phyloP scores from a whole-genome alignment of 2,329 filamentous ascomycete genomes.

The Penicillium sp. region DNA sequence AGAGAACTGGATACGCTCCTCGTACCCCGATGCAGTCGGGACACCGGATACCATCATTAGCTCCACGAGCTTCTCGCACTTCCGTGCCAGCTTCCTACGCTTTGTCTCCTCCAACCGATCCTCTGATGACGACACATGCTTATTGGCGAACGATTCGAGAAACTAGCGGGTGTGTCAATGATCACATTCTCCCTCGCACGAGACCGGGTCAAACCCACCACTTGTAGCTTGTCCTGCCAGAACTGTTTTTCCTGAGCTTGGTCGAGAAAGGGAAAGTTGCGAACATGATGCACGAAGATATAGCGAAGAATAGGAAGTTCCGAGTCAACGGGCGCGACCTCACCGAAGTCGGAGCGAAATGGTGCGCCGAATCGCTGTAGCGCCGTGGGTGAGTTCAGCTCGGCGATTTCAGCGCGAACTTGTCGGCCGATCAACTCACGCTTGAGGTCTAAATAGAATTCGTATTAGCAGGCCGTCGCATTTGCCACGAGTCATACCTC shows the following conservation, averaged over 20 bases:
- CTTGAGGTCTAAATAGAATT: conserved; percentile 70
- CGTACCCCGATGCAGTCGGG: conserved; percentile 91
- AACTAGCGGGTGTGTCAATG: conserved; percentile 58
- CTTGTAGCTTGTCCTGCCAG: conserved; percentile 97
- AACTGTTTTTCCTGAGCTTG: conserved; percentile 98
- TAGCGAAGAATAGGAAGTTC: conserved; percentile 91
- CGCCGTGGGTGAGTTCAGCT: conserved; percentile 92
- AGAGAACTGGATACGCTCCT: conserved; percentile 93
- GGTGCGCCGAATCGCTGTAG: conserved; percentile 93
- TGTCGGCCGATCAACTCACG: conserved; percentile 89
- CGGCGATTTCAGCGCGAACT: conserved; percentile 83
- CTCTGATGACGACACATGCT: conserved; percentile 95
- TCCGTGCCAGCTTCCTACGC: conserved; percentile 82
- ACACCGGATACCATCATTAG: conserved; percentile 99
- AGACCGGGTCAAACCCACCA: conserved; percentile 57
- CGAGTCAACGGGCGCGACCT: conserved; percentile 89
- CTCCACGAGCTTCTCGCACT: conserved; percentile 93
- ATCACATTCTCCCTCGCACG: not conserved
- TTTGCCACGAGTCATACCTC: not conserved
- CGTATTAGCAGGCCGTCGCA: not conserved
- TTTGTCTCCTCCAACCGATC: conserved; percentile 96
- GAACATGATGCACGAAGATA: conserved; percentile 96
- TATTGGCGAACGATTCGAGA: conserved; percentile 93
- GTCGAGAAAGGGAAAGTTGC: conserved; percentile 96
- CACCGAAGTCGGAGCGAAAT: conserved; percentile 87